These are phyloP conservation scores for Sicyos baderoa DNA, from an alignment of 306 rosid genomes.

Conservation along the genomic window DNA sequence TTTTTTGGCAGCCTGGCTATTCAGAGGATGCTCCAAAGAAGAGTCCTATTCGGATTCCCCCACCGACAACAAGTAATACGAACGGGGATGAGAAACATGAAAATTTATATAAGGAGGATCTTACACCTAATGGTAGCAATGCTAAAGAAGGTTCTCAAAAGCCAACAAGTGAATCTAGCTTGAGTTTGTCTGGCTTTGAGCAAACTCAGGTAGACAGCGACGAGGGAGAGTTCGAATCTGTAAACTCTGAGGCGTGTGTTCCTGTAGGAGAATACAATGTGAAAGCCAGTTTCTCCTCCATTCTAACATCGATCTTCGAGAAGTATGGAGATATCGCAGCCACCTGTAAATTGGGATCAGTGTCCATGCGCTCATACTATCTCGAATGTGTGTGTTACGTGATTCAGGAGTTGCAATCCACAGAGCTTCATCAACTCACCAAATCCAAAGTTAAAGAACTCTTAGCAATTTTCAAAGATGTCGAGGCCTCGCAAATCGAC, in stretches of 20 bases:
- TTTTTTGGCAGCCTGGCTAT: slow-evolving; percentile 36
- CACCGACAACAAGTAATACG: slow-evolving; percentile 16
- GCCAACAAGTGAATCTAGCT: slow-evolving; percentile 35
- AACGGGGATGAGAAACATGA: slow-evolving; percentile 20
- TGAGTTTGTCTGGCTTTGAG: slow-evolving; percentile 38
- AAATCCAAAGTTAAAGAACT: slow-evolving; percentile 56
- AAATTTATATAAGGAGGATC: slow-evolving; percentile 24
- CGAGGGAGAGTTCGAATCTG: slow-evolving; percentile 40
- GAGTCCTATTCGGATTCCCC: slow-evolving; percentile 3
- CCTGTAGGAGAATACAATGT: slow-evolving; percentile 60
- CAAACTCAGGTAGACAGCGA: slow-evolving; percentile 42
- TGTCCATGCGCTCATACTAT: slow-evolving; percentile 66
- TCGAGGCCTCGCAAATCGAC: slow-evolving; percentile 51
- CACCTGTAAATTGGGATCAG: slow-evolving; percentile 60
- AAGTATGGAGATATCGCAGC: slow-evolving; percentile 78
- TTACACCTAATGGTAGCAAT: slow-evolving; percentile 25
- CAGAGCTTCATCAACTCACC: slow-evolving; percentile 32
- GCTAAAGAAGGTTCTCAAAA: slow-evolving; percentile 17
- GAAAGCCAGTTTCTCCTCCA: slow-evolving; percentile 52
- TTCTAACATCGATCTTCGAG: slow-evolving; percentile 46
- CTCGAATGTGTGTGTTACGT: slow-evolving; percentile 70
- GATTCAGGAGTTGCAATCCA: slow-evolving; percentile 56
- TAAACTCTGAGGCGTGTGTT: slow-evolving; percentile 47
- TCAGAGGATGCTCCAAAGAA: slow-evolving; percentile 27
- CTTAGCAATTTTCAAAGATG: slow-evolving; percentile 70